Base-by-base conservation (phyloP, 805 yeast species). In the Candida dajiaensis region DNA sequence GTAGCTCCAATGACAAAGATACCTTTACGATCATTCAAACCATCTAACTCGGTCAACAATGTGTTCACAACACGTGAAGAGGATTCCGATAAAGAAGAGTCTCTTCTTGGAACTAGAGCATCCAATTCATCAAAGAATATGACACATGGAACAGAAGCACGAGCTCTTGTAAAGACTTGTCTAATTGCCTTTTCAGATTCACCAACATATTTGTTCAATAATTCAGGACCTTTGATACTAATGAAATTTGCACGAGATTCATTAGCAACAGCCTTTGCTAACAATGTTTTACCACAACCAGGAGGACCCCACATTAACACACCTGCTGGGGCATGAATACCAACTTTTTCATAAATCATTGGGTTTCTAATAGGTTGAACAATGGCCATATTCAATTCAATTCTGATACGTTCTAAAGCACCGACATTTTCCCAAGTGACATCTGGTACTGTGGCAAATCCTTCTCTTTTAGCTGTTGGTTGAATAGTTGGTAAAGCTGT, bases 281-380 rank as follows among this genome's bases (percentile, higher is more conserved):
- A 71, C 42, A 94, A 72, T 0, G 99, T 94, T 63, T 94, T 94
- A 75, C 99, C 99, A 70, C 98, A 94, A 33, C 99, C 99, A 3
- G 99, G 99, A 2, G 99, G 99, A 0, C 99, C 99, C 99, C 99
- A 94, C 73, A 94, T 77, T 22, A 94, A 69, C 1, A 94, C 99
- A 47, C 99, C 99, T 0, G 96, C 89, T 2, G 98, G 98, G 0
- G 97, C 97, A 45, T 89, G 80, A 38, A 94, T 90, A 65, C 99
- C 99, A 11, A 90, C 97, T 49, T 82, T 80, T 52, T 80, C 82
- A 61, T 86, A 94, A 19, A 92, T 68, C 51, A 92, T 97, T 1
- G 99, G 99, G 52, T 87, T 78, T 59, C 84, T 83, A 55, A 94
- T 90, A 1, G 99, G 99, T 63, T 92, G 97, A 2, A 94, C 99